Evolutionary conservation across 345 rosid species (phyloP).

Genomic region (Adansonia digitata): DNA sequence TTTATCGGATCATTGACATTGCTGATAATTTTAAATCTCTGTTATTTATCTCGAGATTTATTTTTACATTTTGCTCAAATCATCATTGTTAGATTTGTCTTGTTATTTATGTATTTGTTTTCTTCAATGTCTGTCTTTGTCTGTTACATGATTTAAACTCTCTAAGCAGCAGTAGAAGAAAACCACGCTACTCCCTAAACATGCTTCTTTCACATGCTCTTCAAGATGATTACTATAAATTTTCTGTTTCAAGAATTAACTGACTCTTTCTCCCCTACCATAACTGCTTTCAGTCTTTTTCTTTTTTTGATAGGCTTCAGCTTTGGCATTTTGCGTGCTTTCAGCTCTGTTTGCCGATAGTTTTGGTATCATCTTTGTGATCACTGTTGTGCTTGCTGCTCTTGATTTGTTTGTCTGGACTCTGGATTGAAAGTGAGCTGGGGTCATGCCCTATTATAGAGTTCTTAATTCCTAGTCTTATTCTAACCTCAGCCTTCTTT

Average conservation of each 20-base stretch:
- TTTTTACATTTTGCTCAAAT: too few relatives aligned
- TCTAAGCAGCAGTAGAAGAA: conserved; percentile 36
- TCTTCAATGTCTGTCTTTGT: neutral
- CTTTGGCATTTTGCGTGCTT: conserved; percentile 45
- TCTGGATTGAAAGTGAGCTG: too few relatives aligned
- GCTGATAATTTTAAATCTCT: too few relatives aligned
- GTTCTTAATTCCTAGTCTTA: too few relatives aligned
- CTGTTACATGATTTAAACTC: neutral
- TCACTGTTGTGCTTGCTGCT: too few relatives aligned
- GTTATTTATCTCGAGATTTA: too few relatives aligned
- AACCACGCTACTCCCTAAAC: conserved; percentile 44
- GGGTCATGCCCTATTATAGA: too few relatives aligned
- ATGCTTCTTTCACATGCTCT: conserved; percentile 40
- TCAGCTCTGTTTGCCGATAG: conserved; percentile 37
- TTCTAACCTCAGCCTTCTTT: too few relatives aligned
- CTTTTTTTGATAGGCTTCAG: conserved; percentile 26
- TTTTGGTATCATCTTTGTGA: conserved; percentile 41
- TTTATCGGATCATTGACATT: neutral
- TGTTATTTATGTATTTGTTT: neutral
- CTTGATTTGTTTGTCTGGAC: too few relatives aligned
- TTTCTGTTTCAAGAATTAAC: neutral
- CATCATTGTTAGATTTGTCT: too few relatives aligned
- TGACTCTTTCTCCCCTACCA: neutral
- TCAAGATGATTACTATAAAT: conserved; percentile 22
- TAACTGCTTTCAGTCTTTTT: neutral